Evolutionary conservation across 768 basidiomycete species (phyloP).

Genomic region (Strobilomyces dryophilus): DNA sequence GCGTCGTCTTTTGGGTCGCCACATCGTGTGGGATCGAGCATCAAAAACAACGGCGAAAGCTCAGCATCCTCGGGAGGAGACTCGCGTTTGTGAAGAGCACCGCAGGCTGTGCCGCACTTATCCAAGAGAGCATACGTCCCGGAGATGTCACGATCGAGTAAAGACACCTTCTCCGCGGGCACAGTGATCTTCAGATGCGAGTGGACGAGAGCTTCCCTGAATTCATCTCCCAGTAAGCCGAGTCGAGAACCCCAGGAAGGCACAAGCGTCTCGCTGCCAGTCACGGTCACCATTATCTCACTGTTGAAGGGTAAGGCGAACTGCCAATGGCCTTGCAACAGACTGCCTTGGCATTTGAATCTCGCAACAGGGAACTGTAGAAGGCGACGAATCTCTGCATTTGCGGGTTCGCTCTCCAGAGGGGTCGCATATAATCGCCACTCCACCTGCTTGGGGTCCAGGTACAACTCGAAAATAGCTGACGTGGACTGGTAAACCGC

Average conservation of each 20-base stretch:
- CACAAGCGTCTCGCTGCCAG: constrained; percentile 57
- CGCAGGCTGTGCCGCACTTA: constrained; percentile 86
- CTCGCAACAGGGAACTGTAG: constrained; percentile 77
- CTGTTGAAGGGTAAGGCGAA: constrained; percentile 66
- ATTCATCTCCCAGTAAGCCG: constrained; percentile 62
- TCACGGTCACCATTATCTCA: constrained; percentile 55
- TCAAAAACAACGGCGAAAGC: constrained; percentile 63
- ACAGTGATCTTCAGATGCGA: constrained; percentile 64
- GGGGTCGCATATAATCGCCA: constrained; percentile 84
- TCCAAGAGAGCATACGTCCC: constrained; percentile 77
- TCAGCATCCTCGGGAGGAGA: constrained; percentile 37
- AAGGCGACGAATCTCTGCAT: constrained; percentile 71
- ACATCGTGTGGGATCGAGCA: constrained; percentile 82
- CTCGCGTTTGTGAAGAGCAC: constrained; percentile 70
- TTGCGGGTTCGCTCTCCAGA: constrained; percentile 62
- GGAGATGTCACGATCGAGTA: constrained; percentile 76
- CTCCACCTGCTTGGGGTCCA: constrained; percentile 74
- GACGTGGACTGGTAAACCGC: constrained; percentile 69
- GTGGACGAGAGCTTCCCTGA: constrained; percentile 64
- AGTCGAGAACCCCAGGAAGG: constrained; percentile 84
- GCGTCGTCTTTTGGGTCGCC: constrained; percentile 72
- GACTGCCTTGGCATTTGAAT: constrained; percentile 47
- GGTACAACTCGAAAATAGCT: constrained; percentile 69
- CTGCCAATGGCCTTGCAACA: constrained; percentile 77
- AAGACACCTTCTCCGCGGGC: constrained; percentile 37